These are phyloP conservation scores for Exophiala mesophila DNA, from an alignment of 2,329 filamentous ascomycete genomes.

Conservation along the genomic window DNA sequence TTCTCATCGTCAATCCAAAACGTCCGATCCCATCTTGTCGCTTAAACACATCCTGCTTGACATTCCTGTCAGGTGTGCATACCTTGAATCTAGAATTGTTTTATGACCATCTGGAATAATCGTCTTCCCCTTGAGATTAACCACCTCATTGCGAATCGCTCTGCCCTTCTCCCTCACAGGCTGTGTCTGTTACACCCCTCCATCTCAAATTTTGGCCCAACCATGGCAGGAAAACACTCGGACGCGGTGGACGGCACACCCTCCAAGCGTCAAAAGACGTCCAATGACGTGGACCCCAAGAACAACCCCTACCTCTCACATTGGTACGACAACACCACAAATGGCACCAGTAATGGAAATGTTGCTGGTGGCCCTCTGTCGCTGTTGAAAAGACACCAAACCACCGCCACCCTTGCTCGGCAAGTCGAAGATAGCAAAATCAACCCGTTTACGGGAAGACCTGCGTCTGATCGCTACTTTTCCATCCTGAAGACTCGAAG, in stretches of 20 bases:
- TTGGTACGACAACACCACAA: conserved; percentile 58
- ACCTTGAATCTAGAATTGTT: too few relatives aligned
- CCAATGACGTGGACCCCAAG: conserved; percentile 47
- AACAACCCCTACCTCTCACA: conserved; percentile 90
- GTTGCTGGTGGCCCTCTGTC: conserved; percentile 50
- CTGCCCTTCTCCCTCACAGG: too few relatives aligned
- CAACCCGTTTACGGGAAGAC: conserved; percentile 78
- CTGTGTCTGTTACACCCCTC: too few relatives aligned
- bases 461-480: conserved; percentile 80
- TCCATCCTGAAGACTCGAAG: conserved; percentile 78
- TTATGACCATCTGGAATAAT: too few relatives aligned
- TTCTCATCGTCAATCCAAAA: too few relatives aligned
- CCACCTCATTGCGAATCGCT: too few relatives aligned
- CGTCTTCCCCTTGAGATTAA: too few relatives aligned
- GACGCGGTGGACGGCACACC: conserved; percentile 36
- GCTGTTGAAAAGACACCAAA: conserved; percentile 69
- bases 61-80: too few relatives aligned
- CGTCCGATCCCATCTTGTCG: too few relatives aligned
- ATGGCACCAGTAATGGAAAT: conserved; percentile 32
- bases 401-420: conserved; percentile 69
- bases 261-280: conserved; percentile 52
- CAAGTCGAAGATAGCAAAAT: conserved; percentile 71
- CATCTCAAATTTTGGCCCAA: too few relatives aligned
- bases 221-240: conserved; percentile 25
- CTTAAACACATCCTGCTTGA: too few relatives aligned